Conservation (phyloP, 1,139 yeast species). For the Pichia sp. region DNA sequence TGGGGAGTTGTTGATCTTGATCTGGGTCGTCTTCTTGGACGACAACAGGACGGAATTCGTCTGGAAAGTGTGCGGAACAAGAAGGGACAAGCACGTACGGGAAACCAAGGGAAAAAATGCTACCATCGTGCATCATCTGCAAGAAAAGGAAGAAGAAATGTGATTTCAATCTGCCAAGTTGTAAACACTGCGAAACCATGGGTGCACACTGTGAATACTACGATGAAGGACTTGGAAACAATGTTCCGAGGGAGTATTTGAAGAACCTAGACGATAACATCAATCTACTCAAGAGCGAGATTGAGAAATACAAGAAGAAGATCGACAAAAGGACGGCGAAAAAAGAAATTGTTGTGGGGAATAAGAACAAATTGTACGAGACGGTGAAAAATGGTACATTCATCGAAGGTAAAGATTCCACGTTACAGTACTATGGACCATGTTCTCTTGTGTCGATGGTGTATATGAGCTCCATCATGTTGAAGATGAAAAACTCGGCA, state of each 20-base stretch:
- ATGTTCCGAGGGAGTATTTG: constrained; percentile 19
- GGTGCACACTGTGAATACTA: constrained; percentile 23
- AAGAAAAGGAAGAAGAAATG: constrained; percentile 24
- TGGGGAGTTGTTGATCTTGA: no score
- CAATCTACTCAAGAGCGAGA: constrained; percentile 18
- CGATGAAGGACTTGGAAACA: constrained; percentile 22
- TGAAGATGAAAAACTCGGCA: constrained; percentile 4
- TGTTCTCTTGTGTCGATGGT: constrained; percentile 17
- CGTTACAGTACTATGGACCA: constrained; percentile 21
- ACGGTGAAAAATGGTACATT: constrained; percentile 17
- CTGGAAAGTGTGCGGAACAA: no score
- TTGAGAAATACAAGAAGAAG: constrained; percentile 17
- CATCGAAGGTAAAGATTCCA: constrained; percentile 15
- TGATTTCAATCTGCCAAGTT: constrained; percentile 23
- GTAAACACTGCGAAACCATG: constrained; percentile 20
- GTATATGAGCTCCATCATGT: constrained; percentile 14
- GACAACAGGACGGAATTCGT: no score
- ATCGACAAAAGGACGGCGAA: constrained; percentile 11
- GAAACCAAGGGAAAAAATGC: constrained; percentile 10
- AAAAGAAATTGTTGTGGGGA: background rate
- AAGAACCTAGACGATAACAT: constrained; percentile 19
- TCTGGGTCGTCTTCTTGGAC: no score
- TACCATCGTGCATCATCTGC: constrained; percentile 21
- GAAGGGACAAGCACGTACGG: background rate
- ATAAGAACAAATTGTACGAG: constrained; percentile 5